Evolutionary conservation across 2,329 filamentous ascomycete genomes (phyloP), one percentile per base, ranked within the genome.

Genomic region (Tolypocladium amazonense): DNA sequence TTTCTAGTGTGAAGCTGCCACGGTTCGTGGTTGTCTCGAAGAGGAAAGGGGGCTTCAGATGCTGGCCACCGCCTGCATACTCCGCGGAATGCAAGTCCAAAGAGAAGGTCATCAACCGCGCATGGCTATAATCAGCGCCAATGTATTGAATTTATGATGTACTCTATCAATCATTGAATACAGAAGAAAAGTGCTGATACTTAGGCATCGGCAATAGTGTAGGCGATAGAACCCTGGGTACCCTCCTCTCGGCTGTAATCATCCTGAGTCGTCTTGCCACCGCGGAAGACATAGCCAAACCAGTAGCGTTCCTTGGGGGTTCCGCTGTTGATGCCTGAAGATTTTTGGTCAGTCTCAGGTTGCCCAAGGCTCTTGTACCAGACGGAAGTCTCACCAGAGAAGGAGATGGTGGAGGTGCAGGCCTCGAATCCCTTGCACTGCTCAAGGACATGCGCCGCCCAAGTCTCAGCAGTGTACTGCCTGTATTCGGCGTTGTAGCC

Each of bases 1-100:
- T 68, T 66, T 38, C 41, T 56, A 25, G 27, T 8, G 23, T 63
- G 41, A 52, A 38, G 2, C 5, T 38, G 8, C 37, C 12, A 11
- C 9, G 12, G 38, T 2, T 39, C 18, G 38, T 43, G 20, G 11
- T 37, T 37, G 11, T 37, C 12, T 11, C 12, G 12, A 14, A 14
- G 11, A 37, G 35, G 11, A 11, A 37, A 9, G 11, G 11, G 35
- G 11, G 2, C 11, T 14, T 2, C 9, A 14, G 35, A 37, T 37
- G 35, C 7, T 11, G 35, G 33, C 7, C 35, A 37, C 30, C 30
- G 4, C 30, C 8, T 33, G 30, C 4, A 33, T 8, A 33, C 30
- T 4, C 30, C 4, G 30, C 30, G 4, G 4, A 4, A 33, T 33
- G 4, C 30, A 33, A 33, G 30, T 33, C 30, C 30, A 33, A 33